phyloP scores from a whole-genome alignment of 176 grass and related monocot species.

The Musa troglodytarum region DNA sequence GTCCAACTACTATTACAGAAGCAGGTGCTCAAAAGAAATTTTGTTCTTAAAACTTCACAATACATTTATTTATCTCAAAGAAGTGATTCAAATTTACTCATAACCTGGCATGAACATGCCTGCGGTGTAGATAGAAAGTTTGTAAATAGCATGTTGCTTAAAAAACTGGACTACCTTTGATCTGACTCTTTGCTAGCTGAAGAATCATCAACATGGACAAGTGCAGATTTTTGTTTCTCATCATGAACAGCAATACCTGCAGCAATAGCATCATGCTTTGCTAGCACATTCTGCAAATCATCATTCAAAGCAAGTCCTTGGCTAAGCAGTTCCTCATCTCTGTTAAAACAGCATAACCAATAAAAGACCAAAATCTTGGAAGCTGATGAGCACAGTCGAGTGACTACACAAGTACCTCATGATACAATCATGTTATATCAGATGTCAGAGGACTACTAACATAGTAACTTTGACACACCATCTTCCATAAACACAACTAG shows the following conservation, averaged over 20 bases:
- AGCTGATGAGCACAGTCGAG: background rate
- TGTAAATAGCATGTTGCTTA: constrained; percentile 9
- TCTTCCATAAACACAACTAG: background rate
- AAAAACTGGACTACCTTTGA: constrained; percentile 29
- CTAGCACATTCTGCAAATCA: constrained; percentile 74
- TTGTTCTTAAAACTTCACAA: background rate
- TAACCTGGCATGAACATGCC: background rate
- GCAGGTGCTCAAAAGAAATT: too few relatives aligned
- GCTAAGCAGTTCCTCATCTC: constrained; percentile 68
- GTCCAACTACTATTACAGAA: too few relatives aligned
- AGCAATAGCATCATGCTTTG: constrained; percentile 68
- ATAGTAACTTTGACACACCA: background rate
- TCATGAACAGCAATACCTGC: constrained; percentile 42
- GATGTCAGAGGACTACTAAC: background rate
- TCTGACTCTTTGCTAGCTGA: constrained; percentile 18
- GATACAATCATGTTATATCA: too few relatives aligned
- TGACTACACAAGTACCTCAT: too few relatives aligned
- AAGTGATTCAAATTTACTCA: background rate
- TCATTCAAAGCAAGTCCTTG: constrained; percentile 85
- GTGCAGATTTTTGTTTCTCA: constrained; percentile 34
- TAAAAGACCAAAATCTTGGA: background rate
- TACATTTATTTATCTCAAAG: background rate
- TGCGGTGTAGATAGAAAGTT: background rate
- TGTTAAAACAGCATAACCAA: constrained; percentile 14
- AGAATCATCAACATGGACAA: constrained; percentile 19